Percentiles rank a stretch among this genome's conserved stretches.
Evolutionary conservation across 2,329 filamentous ascomycete genomes (phyloP).

Genomic region (Nothopassalora personata): DNA sequence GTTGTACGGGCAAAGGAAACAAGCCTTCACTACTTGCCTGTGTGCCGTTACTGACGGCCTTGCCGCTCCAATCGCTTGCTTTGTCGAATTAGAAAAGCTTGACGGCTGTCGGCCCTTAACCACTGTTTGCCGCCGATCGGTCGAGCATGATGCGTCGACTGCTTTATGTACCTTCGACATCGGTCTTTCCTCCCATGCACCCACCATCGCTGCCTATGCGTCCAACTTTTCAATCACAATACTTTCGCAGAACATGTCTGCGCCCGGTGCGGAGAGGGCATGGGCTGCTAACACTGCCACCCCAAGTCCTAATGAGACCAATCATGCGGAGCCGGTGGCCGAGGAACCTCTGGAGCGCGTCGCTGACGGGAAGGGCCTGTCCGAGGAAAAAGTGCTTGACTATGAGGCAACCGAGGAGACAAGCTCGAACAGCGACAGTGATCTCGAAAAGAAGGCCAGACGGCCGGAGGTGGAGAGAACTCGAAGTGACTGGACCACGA

Average conservation of each 20-base stretch:
- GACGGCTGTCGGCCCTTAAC: slow-evolving; percentile 5
- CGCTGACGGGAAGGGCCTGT: slow-evolving; percentile 33
- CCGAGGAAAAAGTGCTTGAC: slow-evolving; percentile 32
- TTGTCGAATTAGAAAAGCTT: not conserved
- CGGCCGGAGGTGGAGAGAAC: slow-evolving; percentile 19
- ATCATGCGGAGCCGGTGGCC: slow-evolving; percentile 37
- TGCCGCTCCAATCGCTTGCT: slow-evolving; percentile 4
- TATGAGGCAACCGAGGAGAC: slow-evolving; percentile 23
- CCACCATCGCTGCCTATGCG: not conserved
- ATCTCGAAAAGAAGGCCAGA: slow-evolving; percentile 17
- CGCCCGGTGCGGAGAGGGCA: slow-evolving; percentile 13
- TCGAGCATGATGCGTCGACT: slow-evolving; percentile 4
- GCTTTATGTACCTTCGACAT: slow-evolving; percentile 1
- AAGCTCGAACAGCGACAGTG: slow-evolving; percentile 21
- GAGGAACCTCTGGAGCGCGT: slow-evolving; percentile 36
- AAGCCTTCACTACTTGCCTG: slow-evolving; percentile 3
- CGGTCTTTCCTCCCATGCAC: not conserved
- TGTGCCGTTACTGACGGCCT: not conserved
- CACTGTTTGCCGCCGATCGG: not conserved
- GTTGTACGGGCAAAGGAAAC: not conserved
- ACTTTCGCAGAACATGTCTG: slow-evolving; percentile 12
- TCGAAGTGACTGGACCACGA: slow-evolving; percentile 31
- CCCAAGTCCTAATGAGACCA: slow-evolving; percentile 18
- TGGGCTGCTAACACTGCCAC: slow-evolving; percentile 13
- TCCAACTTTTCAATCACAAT: not conserved